Percentiles rank a stretch among this genome's conserved stretches.
phyloP scores from a whole-genome alignment of 768 basidiomycete genomes.

The Russula abietina region DNA sequence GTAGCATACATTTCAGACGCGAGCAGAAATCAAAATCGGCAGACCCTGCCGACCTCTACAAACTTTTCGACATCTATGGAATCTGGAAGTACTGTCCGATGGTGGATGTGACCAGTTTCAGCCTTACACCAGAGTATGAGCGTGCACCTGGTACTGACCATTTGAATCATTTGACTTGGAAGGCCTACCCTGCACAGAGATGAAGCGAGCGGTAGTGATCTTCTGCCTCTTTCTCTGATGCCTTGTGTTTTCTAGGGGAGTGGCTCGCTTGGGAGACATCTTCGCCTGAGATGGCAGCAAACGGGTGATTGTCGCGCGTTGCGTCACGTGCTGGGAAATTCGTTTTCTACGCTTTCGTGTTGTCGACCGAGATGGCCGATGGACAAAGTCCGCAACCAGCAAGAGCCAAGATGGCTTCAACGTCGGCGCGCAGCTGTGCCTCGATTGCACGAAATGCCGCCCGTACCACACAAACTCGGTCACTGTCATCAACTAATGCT shows the following conservation, averaged over 20 bases:
- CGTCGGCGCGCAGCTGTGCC: conserved; percentile 2
- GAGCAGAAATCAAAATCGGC: not conserved
- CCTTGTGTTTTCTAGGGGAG: conserved; percentile 30
- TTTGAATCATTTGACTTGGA: conserved; percentile 38
- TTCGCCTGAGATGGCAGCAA: not conserved
- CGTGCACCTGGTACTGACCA: conserved; percentile 34
- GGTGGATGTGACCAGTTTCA: not conserved
- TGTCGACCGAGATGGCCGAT: conserved; percentile 1
- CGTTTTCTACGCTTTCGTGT: not conserved
- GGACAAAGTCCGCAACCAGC: not conserved
- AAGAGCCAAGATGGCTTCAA: conserved; percentile 27
- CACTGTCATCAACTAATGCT: conserved; percentile 40
- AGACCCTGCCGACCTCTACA: conserved; percentile 51
- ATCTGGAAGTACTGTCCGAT: conserved; percentile 53
- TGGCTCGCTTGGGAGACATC: conserved; percentile 42
- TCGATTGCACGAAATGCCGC: conserved; percentile 7
- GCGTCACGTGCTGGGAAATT: conserved; percentile 20
- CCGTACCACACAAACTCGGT: conserved; percentile 29
- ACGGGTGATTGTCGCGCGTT: not conserved
- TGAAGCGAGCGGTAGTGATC: conserved; percentile 56
- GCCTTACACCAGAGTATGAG: not conserved
- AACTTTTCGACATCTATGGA: conserved; percentile 86
- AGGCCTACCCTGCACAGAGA: conserved; percentile 54
- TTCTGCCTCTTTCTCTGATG: conserved; percentile 68
- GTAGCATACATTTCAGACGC: conserved; percentile 2